These are phyloP conservation scores for Fusarium tanahbumbuense DNA, from an alignment of 2,329 filamentous ascomycete genomes.

Conservation along the genomic window DNA sequence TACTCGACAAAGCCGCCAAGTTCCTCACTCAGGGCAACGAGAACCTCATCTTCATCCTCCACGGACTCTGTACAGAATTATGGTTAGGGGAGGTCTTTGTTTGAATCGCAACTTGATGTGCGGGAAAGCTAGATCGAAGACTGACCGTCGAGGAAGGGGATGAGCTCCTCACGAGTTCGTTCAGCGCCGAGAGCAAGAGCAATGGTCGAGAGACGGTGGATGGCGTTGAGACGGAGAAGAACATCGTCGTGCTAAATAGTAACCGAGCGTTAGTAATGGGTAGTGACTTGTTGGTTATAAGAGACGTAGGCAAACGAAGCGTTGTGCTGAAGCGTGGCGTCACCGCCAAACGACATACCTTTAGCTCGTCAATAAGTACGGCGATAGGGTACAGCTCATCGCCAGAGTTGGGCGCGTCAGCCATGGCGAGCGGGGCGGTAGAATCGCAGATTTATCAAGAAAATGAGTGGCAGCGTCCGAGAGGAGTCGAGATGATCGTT, in stretches of 20 bases:
- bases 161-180: slow-evolving; percentile 96
- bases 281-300: slow-evolving; percentile 42
- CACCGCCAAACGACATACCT: slow-evolving; percentile 70
- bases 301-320: slow-evolving; percentile 25
- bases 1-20: slow-evolving; percentile 97
- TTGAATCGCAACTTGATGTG: slow-evolving; percentile 26
- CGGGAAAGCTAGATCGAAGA: slow-evolving; percentile 46
- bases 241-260: slow-evolving; percentile 93
- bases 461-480: slow-evolving; percentile 37
- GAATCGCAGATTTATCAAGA: slow-evolving; percentile 49
- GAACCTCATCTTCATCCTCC: slow-evolving; percentile 98
- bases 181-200: slow-evolving; percentile 95
- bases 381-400: slow-evolving; percentile 99
- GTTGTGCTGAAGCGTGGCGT: slow-evolving; percentile 38
- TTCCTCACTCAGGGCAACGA: slow-evolving; percentile 96
- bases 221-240: slow-evolving; percentile 95
- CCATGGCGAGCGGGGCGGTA: slow-evolving; percentile 73
- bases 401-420: slow-evolving; percentile 86
- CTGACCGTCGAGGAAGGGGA: slow-evolving; percentile 98
- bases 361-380: slow-evolving; percentile 99
- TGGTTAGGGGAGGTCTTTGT: slow-evolving; percentile 36
- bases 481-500: slow-evolving; percentile 38
- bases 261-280: slow-evolving; percentile 37
- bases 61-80: slow-evolving; percentile 79
- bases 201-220: slow-evolving; percentile 97